Evolutionary conservation across 2,329 filamentous ascomycete species (phyloP), one percentile per base, ranked within the genome.

Genomic region (Cordyceps tenuipes): DNA sequence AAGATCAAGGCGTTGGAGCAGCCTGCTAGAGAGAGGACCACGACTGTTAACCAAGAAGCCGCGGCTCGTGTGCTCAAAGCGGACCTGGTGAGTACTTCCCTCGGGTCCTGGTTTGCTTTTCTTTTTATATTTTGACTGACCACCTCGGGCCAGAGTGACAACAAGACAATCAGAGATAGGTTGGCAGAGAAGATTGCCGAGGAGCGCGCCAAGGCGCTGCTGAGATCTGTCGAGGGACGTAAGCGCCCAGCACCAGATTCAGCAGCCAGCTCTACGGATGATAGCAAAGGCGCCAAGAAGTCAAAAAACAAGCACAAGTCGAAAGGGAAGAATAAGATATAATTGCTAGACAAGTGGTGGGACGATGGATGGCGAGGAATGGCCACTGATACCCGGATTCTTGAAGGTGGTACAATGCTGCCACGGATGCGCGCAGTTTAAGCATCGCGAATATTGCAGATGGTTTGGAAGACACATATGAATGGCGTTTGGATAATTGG

Each of bases 1-100:
- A 99, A 97, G 77, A 93, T 97, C 71, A 90, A 94, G 69, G 78
- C 79, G 15, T 82, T 85, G 3, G 91, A 97, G 73, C 81, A 78
- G 7, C 82, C 83, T 1, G 79, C 81, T 3, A 73, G 76, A 57
- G 78, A 83, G 68, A 80, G 81, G 36, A 77, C 73, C 47, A 69
- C 74, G 62, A 81, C 76, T 1, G 75, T 90, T 63, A 83, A 97
- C 69, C 92, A 89, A 66, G 83, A 84, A 64, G 92, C 91, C 6
- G 89, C 90, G 15, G 84, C 83, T 56, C 82, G 93, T 55, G 89
- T 99, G 62, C 86, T 99, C 67, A 90, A 88, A 69, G 84, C 90
- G 62, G 90, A 89, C 57, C 75, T 97, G 68, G 87, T 90, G 76
- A 66, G 82, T 71, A 15, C 7, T n/a, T n/a, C n/a, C 53, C 8